Evolutionary conservation across 2,329 filamentous ascomycete genomes (phyloP).

Genomic region (Claviceps cyperi): DNA sequence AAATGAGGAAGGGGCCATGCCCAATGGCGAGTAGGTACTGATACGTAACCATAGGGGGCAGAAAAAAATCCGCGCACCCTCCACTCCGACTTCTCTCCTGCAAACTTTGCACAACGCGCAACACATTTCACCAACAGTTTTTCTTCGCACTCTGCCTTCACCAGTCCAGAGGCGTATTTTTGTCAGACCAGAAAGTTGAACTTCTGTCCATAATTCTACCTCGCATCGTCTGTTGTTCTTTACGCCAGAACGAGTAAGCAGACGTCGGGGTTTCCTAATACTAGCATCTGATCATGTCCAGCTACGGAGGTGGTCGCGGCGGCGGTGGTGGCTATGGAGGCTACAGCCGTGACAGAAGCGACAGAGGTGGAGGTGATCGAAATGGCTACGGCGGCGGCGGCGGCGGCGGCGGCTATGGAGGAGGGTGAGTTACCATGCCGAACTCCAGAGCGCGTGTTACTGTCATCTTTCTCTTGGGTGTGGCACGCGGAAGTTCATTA

Average conservation of each 20-base stretch:
- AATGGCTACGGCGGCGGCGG: conserved; percentile 23
- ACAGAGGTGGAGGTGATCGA: conserved; percentile 35
- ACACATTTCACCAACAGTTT: conserved; percentile 2
- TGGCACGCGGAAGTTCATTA: not conserved
- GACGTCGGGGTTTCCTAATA: not conserved
- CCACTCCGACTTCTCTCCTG: conserved; percentile 11
- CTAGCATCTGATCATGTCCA: conserved; percentile 27
- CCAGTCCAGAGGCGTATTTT: conserved; percentile 11
- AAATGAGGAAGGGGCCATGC: conserved; percentile 8
- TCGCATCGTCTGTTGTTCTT: not conserved
- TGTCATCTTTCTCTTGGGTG: not conserved
- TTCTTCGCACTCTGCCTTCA: conserved; percentile 12
- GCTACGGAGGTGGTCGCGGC: conserved; percentile 24
- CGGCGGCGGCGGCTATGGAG: conserved; percentile 19
- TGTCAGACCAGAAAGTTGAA: not conserved
- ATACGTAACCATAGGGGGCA: conserved; percentile 3
- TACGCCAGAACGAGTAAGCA: not conserved
- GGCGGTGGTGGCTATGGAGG: conserved; percentile 18
- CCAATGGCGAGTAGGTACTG: too few species aligned
- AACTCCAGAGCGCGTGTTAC: not conserved
- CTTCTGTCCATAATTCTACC: not conserved
- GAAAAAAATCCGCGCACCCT: conserved; percentile 11
- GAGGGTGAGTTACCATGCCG: conserved; percentile 20
- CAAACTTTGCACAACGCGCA: conserved; percentile 9
- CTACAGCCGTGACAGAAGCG: conserved; percentile 27